phyloP scores from a whole-genome alignment of 2,329 filamentous ascomycete species.

The Paracoccidioides brasiliensis region DNA sequence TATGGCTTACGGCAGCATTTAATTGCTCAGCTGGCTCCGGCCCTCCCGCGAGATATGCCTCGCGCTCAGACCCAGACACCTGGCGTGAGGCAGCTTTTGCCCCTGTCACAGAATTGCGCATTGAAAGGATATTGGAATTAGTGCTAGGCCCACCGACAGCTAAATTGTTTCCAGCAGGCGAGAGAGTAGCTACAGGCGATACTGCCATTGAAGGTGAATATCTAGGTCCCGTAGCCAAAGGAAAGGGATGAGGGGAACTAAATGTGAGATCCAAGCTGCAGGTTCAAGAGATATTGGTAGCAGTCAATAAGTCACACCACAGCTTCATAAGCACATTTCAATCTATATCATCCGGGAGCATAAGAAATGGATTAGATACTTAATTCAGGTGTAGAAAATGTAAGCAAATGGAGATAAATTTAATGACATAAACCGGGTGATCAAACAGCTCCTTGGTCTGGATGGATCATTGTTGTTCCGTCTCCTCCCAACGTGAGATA shows the following conservation, averaged over 20 bases:
- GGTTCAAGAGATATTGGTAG: too few relatives aligned
- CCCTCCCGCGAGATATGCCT: slow-evolving; percentile 14
- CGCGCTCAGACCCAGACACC: not conserved
- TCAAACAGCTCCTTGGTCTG: not conserved
- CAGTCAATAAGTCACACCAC: too few relatives aligned
- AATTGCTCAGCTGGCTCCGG: slow-evolving; percentile 54
- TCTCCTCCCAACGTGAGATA: not conserved
- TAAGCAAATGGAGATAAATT: too few relatives aligned
- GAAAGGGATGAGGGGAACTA: not conserved
- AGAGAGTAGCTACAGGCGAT: slow-evolving; percentile 30
- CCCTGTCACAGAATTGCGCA: slow-evolving; percentile 17
- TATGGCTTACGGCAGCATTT: slow-evolving; percentile 68
- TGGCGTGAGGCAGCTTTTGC: not conserved
- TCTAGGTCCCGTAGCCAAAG: not conserved
- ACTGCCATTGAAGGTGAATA: slow-evolving; percentile 22
- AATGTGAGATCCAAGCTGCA: not conserved
- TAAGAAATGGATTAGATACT: too few relatives aligned
- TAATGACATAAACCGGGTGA: not conserved
- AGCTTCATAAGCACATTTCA: too few relatives aligned
- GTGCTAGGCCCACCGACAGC: slow-evolving; percentile 21
- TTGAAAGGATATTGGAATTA: slow-evolving; percentile 23
- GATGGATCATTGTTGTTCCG: not conserved
- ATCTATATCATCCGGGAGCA: too few relatives aligned
- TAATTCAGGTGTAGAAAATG: not conserved
- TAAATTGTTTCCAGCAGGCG: slow-evolving; percentile 21